Base-by-base conservation (phyloP, 1,139 yeast species). In the Candida sp. region DNA sequence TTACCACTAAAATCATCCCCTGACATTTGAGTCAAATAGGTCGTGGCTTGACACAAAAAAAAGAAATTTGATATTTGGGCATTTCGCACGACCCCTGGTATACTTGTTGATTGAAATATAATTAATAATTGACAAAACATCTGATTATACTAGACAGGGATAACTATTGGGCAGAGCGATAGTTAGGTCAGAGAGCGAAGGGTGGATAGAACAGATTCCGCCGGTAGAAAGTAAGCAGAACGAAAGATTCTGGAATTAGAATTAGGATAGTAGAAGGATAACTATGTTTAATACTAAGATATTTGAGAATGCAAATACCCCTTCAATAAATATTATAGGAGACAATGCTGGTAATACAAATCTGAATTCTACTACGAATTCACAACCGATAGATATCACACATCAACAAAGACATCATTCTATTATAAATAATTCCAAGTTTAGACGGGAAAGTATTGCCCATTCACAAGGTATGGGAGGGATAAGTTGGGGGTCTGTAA, bases 401-500 rank as follows among this genome's bases (percentile, higher is more conserved):
- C 68, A 71, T 53, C 77, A 72, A 50, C 29, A 25, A 25, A 60
- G 75, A 46, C 73, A 68, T 40, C 65, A 67, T 33, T 68, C 75
- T 22, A 70, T 73, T 51, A 58, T 55, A 39, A 61, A 60, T 43
- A 63, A 62, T 45, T 56, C 65, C 4, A 47, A 67, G 42, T 74
- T 82, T 48, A 79, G 96, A 55, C 75, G 98, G 48, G 98, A 91
- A 56, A 83, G 91, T 47, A 83, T 93, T 47, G 97, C 97, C 22
- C 98, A 91, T 63, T 86, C 96, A 3, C 97, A 89, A 62, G 98
- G 98, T 7, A 87, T 91, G 83, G 98, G 98, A 36, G 98, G 98
- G 42, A 87, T 93, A 33, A 85, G 96, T n/a, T 93, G 97, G 97
- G 98, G 98, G 22, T 90, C 96, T 2, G 82, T 90, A 47, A 86